Percentiles rank a stretch among this genome's conserved stretches.
Conservation (phyloP, 345 rosid genomes). For the Iberis pinnata region DNA sequence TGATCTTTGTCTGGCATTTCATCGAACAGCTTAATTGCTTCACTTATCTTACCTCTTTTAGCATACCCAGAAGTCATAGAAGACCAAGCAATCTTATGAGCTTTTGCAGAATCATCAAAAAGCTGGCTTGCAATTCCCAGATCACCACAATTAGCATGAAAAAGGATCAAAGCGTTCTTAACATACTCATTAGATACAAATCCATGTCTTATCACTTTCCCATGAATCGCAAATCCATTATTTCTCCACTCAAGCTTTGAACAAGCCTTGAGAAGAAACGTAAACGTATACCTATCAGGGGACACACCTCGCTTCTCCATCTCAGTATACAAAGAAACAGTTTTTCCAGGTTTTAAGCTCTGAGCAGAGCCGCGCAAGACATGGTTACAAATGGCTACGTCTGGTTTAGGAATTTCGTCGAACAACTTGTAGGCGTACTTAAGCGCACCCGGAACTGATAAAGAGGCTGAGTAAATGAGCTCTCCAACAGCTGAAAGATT, state of each 20-base stretch:
- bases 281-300: conserved; percentile 55
- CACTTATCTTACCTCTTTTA: conserved; percentile 50
- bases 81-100: conserved; percentile 70
- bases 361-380: conserved; percentile 58
- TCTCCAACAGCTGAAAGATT: conserved; percentile 42
- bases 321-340: conserved; percentile 37
- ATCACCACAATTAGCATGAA: conserved; percentile 65
- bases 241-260: conserved; percentile 46
- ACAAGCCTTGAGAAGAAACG: conserved; percentile 65
- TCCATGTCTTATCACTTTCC: conserved; percentile 47
- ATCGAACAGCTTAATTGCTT: conserved; percentile 47
- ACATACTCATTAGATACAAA: conserved; percentile 45
- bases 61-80: conserved; percentile 74
- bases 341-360: conserved; percentile 33
- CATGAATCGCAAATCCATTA: conserved; percentile 55
- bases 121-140: conserved; percentile 41
- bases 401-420: conserved; percentile 47
- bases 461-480: conserved; percentile 39
- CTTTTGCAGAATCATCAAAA: conserved; percentile 41
- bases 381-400: conserved; percentile 53
- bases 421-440: conserved; percentile 53
- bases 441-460: conserved; percentile 41
- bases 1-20: conserved; percentile 62
- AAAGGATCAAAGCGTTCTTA: conserved; percentile 53
- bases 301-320: conserved; percentile 42